phyloP scores from a whole-genome alignment of 2,329 filamentous ascomycete genomes.

The Penicillium fuscoglaucum region DNA sequence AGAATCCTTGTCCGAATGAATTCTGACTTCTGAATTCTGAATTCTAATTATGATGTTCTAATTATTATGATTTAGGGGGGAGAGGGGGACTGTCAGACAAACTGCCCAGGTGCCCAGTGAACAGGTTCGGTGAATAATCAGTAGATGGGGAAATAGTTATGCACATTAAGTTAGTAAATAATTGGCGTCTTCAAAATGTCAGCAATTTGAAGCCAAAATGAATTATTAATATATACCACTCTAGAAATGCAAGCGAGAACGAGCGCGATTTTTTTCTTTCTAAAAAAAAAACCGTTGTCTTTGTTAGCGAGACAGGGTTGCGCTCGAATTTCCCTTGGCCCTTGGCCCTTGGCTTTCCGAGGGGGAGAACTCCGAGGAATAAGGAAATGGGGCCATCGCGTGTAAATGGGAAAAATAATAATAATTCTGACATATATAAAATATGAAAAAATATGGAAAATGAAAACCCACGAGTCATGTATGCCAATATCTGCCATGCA shows the following conservation, averaged over 20 bases:
- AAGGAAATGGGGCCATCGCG: slow-evolving; percentile 3
- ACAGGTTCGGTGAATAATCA: background rate
- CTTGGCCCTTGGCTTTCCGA: background rate
- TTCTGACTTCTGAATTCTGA: too few relatives aligned
- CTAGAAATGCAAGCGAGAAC: slow-evolving; percentile 1
- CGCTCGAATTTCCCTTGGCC: slow-evolving; percentile 1
- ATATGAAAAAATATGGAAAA: background rate
- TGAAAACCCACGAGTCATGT: slow-evolving; percentile 22
- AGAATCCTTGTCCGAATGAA: background rate
- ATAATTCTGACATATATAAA: background rate
- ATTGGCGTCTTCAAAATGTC: background rate
- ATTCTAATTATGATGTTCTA: too few relatives aligned
- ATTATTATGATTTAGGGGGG: background rate
- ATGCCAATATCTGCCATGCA: slow-evolving; percentile 17
- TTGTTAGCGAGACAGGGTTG: slow-evolving; percentile 10
- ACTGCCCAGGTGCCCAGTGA: too few relatives aligned
- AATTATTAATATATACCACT: background rate
- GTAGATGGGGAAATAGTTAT: background rate
- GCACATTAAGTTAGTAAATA: background rate
- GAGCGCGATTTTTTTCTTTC: background rate
- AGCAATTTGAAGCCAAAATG: background rate
- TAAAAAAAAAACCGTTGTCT: background rate
- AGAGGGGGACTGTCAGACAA: background rate
- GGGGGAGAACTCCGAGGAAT: background rate
- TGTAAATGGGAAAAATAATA: slow-evolving; percentile 1